phyloP scores from a whole-genome alignment of 768 basidiomycete genomes.

The Mycena maculata region DNA sequence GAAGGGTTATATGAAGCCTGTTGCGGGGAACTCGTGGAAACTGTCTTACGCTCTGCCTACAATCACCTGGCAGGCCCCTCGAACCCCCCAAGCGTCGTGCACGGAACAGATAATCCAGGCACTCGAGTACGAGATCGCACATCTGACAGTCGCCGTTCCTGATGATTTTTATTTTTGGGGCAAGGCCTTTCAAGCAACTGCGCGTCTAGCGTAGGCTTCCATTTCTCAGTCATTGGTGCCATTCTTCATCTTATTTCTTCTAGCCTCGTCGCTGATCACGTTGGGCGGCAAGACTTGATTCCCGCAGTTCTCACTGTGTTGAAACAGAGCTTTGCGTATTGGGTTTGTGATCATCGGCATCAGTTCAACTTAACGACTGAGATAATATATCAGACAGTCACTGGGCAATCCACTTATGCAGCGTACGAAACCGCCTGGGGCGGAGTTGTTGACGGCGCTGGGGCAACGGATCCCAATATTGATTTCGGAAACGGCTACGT shows the following conservation, averaged over 20 bases:
- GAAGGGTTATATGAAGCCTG: constrained; percentile 50
- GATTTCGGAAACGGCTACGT: constrained; percentile 50
- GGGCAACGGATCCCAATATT: constrained; percentile 42
- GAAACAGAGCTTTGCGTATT: constrained; percentile 39
- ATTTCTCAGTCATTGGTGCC: not conserved
- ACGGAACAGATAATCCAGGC: constrained; percentile 42
- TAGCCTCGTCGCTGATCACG: constrained; percentile 48
- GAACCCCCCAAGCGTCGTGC: constrained; percentile 47
- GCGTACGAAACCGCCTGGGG: constrained; percentile 52
- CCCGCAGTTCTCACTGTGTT: constrained; percentile 41
- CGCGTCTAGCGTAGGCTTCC: constrained; percentile 44
- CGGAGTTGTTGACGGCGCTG: constrained; percentile 47
- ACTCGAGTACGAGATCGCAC: constrained; percentile 60
- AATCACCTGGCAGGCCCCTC: constrained; percentile 48
- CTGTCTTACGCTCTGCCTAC: constrained; percentile 45
- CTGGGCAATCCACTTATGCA: constrained; percentile 35
- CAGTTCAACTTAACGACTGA: not conserved
- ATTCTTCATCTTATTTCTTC: not conserved
- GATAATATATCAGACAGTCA: constrained; percentile 8
- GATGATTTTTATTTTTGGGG: constrained; percentile 51
- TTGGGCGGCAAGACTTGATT: constrained; percentile 47
- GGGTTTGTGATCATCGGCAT: constrained; percentile 34
- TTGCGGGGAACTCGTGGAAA: constrained; percentile 46
- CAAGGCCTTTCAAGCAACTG: constrained; percentile 40
- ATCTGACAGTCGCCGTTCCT: constrained; percentile 59